These are phyloP conservation scores for Cyclotella atomus DNA, from an alignment of 108 stramenopile species.

Conservation along the genomic window DNA sequence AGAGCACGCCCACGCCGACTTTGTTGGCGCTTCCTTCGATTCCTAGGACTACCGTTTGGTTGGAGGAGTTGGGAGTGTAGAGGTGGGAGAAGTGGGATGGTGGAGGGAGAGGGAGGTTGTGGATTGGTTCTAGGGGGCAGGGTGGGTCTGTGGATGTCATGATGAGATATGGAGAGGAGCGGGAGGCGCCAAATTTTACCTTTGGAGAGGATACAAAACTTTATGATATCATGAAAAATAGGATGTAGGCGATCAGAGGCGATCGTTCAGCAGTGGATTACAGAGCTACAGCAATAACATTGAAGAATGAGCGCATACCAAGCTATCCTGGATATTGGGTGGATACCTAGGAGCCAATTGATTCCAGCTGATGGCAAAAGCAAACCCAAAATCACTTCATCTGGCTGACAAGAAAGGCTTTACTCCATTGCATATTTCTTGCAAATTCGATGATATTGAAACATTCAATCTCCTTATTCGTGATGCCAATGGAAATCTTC, in stretches of 20 bases:
- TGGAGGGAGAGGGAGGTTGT: constrained; percentile 49
- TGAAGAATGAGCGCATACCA: too few species aligned
- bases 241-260: too few species aligned
- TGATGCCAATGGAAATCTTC: background rate
- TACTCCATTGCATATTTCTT: background rate
- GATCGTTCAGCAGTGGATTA: too few species aligned
- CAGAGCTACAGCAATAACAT: too few species aligned
- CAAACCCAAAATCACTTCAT: background rate
- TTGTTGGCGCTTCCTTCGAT: constrained; percentile 99
- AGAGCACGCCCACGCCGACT: constrained; percentile 94
- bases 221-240: too few species aligned
- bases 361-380: constrained; percentile 1
- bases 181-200: too few species aligned
- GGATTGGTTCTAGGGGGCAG: constrained; percentile 41
- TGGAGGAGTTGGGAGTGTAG: constrained; percentile 33
- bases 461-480: background rate
- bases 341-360: too few species aligned
- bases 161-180: too few species aligned
- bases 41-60: constrained; percentile 75
- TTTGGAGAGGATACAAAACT: too few species aligned
- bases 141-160: constrained; percentile 37
- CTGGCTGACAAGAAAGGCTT: background rate
- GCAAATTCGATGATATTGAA: background rate
- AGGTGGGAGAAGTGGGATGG: constrained; percentile 34
- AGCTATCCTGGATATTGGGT: too few species aligned